phyloP scores from a whole-genome alignment of 2,329 filamentous ascomycete genomes.

The Phaeosphaeria sp. region DNA sequence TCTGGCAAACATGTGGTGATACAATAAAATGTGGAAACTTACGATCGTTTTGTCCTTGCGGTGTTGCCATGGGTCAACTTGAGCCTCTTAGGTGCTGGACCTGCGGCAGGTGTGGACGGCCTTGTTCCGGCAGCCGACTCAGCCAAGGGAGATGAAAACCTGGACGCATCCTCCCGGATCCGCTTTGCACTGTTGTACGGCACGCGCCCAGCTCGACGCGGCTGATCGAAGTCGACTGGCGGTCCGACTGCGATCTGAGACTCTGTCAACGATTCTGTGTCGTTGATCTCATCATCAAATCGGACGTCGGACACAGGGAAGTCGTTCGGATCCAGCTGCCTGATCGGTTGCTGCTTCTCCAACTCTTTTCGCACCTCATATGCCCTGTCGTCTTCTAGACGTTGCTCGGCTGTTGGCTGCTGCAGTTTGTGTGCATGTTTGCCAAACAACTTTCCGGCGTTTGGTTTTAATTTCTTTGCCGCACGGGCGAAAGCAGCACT shows the following conservation, averaged over 20 bases:
- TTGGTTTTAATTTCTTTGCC: constrained; percentile 41
- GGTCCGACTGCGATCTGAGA: constrained; percentile 46
- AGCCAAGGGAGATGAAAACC: constrained; percentile 40
- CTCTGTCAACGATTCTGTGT: constrained; percentile 46
- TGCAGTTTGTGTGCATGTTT: constrained; percentile 40
- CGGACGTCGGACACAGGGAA: constrained; percentile 42
- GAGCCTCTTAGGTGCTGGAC: constrained; percentile 40
- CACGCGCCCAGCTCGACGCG: constrained; percentile 37
- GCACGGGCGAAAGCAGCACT: constrained; percentile 31
- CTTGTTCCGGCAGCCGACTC: constrained; percentile 40
- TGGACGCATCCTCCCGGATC: constrained; percentile 36
- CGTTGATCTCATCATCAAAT: constrained; percentile 46
- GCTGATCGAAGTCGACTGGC: constrained; percentile 39
- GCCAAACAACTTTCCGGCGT: constrained; percentile 37
- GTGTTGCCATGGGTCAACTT: constrained; percentile 46
- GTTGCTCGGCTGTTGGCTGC: constrained; percentile 35
- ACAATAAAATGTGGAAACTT: constrained; percentile 28
- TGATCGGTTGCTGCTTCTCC: constrained; percentile 32
- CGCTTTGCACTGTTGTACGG: constrained; percentile 40
- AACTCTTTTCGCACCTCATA: constrained; percentile 34
- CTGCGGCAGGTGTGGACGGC: constrained; percentile 42
- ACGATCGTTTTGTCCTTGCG: constrained; percentile 49
- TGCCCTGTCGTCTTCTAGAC: constrained; percentile 33
- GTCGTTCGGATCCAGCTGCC: constrained; percentile 23
- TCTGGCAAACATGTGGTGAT: constrained; percentile 13